Percentiles rank a stretch among this genome's conserved stretches.
phyloP scores from a whole-genome alignment of 495 filamentous ascomycete species.

The Penicillium robsamsonii region DNA sequence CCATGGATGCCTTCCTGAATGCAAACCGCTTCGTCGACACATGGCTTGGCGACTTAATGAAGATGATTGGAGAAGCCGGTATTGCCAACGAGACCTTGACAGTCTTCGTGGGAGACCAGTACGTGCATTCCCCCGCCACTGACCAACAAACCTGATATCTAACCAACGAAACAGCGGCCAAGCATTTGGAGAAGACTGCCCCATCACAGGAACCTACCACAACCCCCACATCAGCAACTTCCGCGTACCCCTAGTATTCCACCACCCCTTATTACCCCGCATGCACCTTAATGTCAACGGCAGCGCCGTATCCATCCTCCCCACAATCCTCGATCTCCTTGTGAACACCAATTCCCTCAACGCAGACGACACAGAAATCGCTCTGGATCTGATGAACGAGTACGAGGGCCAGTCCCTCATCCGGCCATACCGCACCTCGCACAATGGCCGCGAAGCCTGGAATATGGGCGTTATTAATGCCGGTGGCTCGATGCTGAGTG shows the following conservation, averaged over 20 bases:
- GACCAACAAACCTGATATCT: constrained; percentile 35
- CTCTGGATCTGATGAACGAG: constrained; percentile 38
- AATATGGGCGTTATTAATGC: constrained; percentile 49
- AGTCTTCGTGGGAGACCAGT: constrained; percentile 48
- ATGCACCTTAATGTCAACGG: constrained; percentile 41
- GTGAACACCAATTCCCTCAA: constrained; percentile 40
- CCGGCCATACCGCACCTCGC: constrained; percentile 34
- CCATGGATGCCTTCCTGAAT: constrained; percentile 44
- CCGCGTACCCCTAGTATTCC: constrained; percentile 44
- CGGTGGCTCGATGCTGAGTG: constrained; percentile 41
- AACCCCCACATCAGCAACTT: constrained; percentile 48
- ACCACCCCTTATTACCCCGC: constrained; percentile 42
- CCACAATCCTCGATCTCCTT: constrained; percentile 50
- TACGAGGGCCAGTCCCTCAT: constrained; percentile 51
- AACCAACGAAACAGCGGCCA: constrained; percentile 30
- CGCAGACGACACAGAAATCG: constrained; percentile 27
- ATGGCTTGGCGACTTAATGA: constrained; percentile 47
- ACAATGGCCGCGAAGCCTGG: constrained; percentile 39
- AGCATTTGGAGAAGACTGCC: constrained; percentile 41
- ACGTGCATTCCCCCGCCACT: constrained; percentile 24
- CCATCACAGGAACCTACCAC: constrained; percentile 42
- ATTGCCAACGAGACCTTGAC: constrained; percentile 49
- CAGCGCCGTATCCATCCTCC: constrained; percentile 43
- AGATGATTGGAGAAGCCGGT: constrained; percentile 44
- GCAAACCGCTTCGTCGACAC: constrained; percentile 42